Evolutionary conservation across 768 basidiomycete genomes (phyloP).

Genomic region (Clavaria fumosa): DNA sequence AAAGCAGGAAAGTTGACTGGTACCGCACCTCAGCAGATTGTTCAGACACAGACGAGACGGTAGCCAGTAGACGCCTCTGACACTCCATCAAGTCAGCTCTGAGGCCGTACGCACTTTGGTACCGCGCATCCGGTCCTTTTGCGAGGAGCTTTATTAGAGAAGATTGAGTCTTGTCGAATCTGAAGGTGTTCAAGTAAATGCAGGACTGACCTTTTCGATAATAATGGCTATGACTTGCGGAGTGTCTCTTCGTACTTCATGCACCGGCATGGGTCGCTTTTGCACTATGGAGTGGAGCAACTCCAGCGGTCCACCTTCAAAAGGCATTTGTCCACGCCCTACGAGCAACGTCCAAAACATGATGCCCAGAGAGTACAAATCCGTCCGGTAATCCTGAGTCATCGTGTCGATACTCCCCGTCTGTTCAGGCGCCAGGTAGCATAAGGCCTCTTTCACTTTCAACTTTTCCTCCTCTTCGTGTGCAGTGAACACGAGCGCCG

Average conservation of each 20-base stretch:
- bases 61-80: constrained; percentile 44
- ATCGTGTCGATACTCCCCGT: constrained; percentile 60
- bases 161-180: constrained; percentile 6
- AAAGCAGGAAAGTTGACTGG: constrained; percentile 1
- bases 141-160: constrained; percentile 32
- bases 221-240: constrained; percentile 57
- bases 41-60: constrained; percentile 40
- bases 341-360: constrained; percentile 66
- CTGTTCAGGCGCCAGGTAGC: constrained; percentile 65
- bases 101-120: constrained; percentile 58
- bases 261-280: constrained; percentile 58
- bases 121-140: constrained; percentile 53
- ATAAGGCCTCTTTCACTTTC: constrained; percentile 61
- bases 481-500: constrained; percentile 45
- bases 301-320: constrained; percentile 46
- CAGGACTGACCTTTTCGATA: constrained; percentile 40
- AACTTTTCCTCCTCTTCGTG: constrained; percentile 47
- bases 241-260: constrained; percentile 57
- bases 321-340: constrained; percentile 48
- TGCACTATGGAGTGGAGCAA: constrained; percentile 57
- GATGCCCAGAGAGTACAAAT: constrained; percentile 59
- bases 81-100: constrained; percentile 55
- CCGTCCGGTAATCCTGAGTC: constrained; percentile 58
- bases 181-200: not conserved
- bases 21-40: constrained; percentile 36